Evolutionary conservation across 2,329 filamentous ascomycete genomes (phyloP).

Genomic region (Macrophomina pseudophaseolina): DNA sequence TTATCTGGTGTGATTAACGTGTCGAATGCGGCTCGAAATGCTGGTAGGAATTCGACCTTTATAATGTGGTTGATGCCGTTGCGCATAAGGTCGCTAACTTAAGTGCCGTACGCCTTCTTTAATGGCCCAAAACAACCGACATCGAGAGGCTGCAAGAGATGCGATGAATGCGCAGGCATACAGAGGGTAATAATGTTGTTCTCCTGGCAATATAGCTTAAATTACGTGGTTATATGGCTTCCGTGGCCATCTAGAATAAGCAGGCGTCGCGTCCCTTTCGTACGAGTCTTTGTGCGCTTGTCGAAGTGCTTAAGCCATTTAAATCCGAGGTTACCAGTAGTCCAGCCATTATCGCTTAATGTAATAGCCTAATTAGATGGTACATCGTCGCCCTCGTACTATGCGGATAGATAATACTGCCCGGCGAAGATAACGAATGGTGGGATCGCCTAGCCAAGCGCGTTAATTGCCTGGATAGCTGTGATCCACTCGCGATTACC

Average conservation of each 20-base stretch:
- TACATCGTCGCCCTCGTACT: slow-evolving; percentile 29
- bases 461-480: too few species aligned
- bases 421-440: slow-evolving; percentile 34
- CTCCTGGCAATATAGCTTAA: slow-evolving; percentile 28
- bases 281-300: slow-evolving; percentile 27
- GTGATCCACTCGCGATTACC: too few species aligned
- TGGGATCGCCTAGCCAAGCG: slow-evolving; percentile 31
- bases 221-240: slow-evolving; percentile 29
- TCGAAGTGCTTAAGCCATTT: slow-evolving; percentile 27
- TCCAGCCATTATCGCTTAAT: slow-evolving; percentile 30
- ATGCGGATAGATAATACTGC: slow-evolving; percentile 31
- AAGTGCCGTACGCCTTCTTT: not conserved
- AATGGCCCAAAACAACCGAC: slow-evolving; percentile 18
- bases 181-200: slow-evolving; percentile 29
- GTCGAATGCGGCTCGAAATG: too few species aligned
- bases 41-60: slow-evolving; percentile 12
- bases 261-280: slow-evolving; percentile 26
- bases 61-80: slow-evolving; percentile 17
- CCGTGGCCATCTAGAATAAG: slow-evolving; percentile 30
- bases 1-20: too few species aligned
- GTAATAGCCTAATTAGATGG: slow-evolving; percentile 9
- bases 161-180: slow-evolving; percentile 24
- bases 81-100: too few species aligned
- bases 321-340: slow-evolving; percentile 29
- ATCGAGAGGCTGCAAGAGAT: slow-evolving; percentile 26